Evolutionary conservation across 257 asterid species (phyloP).

Genomic region (Penstemon barbatus): DNA sequence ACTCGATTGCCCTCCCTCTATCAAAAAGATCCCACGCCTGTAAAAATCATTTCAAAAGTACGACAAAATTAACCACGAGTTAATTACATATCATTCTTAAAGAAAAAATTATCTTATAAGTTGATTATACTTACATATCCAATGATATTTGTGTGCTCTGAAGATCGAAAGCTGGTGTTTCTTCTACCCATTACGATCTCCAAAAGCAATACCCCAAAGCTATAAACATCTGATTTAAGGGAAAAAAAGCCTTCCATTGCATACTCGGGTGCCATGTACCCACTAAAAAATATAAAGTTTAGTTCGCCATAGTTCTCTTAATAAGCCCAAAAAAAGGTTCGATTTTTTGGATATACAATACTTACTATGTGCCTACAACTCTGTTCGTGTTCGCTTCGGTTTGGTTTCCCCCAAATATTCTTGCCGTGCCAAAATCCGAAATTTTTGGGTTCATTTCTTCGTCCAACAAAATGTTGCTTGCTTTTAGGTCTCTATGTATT

Average conservation of each 20-base stretch:
- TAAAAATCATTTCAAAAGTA: not conserved
- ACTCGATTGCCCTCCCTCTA: slow-evolving; percentile 50
- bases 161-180: slow-evolving; percentile 52
- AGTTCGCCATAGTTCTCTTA: not conserved
- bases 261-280: slow-evolving; percentile 96
- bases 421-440: slow-evolving; percentile 94
- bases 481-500: slow-evolving; percentile 83
- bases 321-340: not conserved
- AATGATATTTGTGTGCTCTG: slow-evolving; percentile 53
- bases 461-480: slow-evolving; percentile 82
- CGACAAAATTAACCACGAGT: slow-evolving; percentile 7
- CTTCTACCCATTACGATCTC: slow-evolving; percentile 75
- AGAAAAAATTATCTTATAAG: not conserved
- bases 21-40: slow-evolving; percentile 90
- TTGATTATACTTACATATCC: slow-evolving; percentile 59
- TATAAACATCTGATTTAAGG: slow-evolving; percentile 81
- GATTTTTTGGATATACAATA: not conserved
- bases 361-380: slow-evolving; percentile 92
- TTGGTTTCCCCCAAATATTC: slow-evolving; percentile 81
- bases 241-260: slow-evolving; percentile 97
- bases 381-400: slow-evolving; percentile 75
- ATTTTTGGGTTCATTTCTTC: slow-evolving; percentile 90
- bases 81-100: not conserved
- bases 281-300: slow-evolving; percentile 43
- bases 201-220: slow-evolving; percentile 77